Conservation (phyloP, 139 green algal genomes). For the Chlorella sorokiniana region DNA sequence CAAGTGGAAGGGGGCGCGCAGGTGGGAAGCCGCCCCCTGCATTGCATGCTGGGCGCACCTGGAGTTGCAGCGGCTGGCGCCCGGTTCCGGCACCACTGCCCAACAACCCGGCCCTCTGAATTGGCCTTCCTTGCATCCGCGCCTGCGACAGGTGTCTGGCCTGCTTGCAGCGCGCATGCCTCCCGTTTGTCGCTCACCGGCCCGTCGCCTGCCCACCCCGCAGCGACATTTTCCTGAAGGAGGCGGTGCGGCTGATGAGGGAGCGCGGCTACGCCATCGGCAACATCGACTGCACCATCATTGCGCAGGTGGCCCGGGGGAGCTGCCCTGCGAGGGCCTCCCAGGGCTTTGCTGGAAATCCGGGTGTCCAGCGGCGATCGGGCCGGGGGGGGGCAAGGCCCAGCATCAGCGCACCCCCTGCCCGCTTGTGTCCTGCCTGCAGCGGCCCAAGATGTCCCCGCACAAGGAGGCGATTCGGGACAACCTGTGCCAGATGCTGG, state of each 20-base stretch:
- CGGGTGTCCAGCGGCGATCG: too few relatives aligned
- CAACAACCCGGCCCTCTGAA: too few relatives aligned
- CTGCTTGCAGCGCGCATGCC: too few relatives aligned
- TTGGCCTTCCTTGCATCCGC: too few relatives aligned
- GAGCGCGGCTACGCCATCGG: constrained; percentile 68
- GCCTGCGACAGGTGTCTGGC: too few relatives aligned
- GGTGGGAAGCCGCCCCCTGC: constrained; percentile 54
- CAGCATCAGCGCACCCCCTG: not conserved
- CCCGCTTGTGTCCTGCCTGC: not conserved
- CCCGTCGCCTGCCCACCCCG: not conserved
- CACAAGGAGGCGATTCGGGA: constrained; percentile 93
- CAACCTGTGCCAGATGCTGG: constrained; percentile 80
- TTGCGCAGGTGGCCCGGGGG: constrained; percentile 72
- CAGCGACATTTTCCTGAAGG: constrained; percentile 49
- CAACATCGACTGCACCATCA: constrained; percentile 98
- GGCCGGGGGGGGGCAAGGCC: not conserved
- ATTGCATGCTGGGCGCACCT: too few relatives aligned
- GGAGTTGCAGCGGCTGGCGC: too few relatives aligned
- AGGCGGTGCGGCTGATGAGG: constrained; percentile 72
- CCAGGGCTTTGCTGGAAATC: too few relatives aligned
- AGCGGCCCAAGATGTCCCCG: constrained; percentile 94
- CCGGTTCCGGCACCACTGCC: too few relatives aligned
- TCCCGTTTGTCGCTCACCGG: not conserved
- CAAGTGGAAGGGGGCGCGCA: constrained; percentile 93
- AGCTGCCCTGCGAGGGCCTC: too few relatives aligned